Evolutionary conservation across 1,284 basidiomycete genomes (phyloP), one percentile per base, ranked within the genome.

Genomic region (Vanrija sp.): DNA sequence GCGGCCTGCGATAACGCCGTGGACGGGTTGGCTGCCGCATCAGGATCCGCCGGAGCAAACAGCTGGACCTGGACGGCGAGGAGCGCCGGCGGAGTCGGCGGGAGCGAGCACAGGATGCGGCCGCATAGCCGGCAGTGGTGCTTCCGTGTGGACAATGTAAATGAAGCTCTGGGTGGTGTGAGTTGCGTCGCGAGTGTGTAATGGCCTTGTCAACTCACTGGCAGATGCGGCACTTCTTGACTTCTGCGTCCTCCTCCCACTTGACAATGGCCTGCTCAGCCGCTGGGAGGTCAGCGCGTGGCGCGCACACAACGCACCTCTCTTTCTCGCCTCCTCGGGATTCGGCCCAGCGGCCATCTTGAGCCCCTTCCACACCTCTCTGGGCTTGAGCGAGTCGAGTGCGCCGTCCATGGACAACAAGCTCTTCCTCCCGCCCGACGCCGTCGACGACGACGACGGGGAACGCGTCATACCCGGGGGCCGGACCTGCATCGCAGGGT

Each of bases 51-150:
- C 56, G 66, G 63, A 50, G 70, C 25, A 65, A 75, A 62, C 54
- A 78, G 61, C 64, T 75, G 60, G 62, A 72, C 60, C 64, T 78
- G 58, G 44, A 72, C 59, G 51, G 71, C 62, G 8, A 87, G 85
- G 4, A 72, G 61, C 1, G 63, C 62, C 0, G 66, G 60, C 1
- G 79, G 81, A 53, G 88, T 91, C 1, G 87, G 81, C 1, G 93
- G 92, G 3, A 96, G 81, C 1, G 94, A 89, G 69, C 95, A 98
- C 3, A 98, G 86, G 45, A 98, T 89, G 42, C 87, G 82, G 0
- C 95, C 95, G 65, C 95, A 98, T 6, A 98, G 79, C 9, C 96
- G 86, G 74, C 95, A 98, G 71, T 98, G 95, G 66, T 98, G 95
- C 77, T 96, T 96, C 16, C 95, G 85, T 58, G 92, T 95, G 0